A percentile compares a stretch with the other conserved stretches of the same genome.
Conservation (phyloP, 164 flowering plant species). For the Santalum album region DNA sequence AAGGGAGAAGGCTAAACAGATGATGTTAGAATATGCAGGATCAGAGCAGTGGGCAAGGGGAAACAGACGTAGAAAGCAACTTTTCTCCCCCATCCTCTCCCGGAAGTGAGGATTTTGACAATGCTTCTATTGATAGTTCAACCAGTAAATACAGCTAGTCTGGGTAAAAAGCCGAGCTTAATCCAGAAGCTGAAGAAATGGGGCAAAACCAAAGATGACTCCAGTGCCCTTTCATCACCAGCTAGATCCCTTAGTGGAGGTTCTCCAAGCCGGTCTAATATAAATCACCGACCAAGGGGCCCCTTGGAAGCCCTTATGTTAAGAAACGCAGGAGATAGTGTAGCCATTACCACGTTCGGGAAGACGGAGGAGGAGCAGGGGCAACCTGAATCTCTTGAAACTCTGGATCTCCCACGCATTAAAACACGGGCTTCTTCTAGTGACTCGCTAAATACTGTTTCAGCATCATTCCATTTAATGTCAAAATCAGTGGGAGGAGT, state of each 20-base stretch:
- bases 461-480: conserved; percentile 81
- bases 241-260: conserved; percentile 63
- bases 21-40: conserved; percentile 89
- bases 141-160: conserved; percentile 55
- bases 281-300: conserved; percentile 52
- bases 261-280: conserved; percentile 59
- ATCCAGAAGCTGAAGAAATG: conserved; percentile 90
- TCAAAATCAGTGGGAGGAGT: conserved; percentile 86
- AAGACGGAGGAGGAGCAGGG: conserved; percentile 36
- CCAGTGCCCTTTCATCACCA: conserved; percentile 64
- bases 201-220: conserved; percentile 85
- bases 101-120: conserved; percentile 92
- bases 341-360: conserved; percentile 84
- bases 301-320: conserved; percentile 85
- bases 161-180: conserved; percentile 68
- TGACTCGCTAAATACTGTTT: conserved; percentile 57
- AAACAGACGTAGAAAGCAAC: conserved; percentile 82
- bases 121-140: conserved; percentile 80
- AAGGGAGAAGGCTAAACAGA: conserved; percentile 76
- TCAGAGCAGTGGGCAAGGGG: conserved; percentile 95
- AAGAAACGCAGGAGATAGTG: conserved; percentile 76
- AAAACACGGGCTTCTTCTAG: conserved; percentile 37
- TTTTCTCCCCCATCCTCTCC: conserved; percentile 85
- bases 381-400: conserved; percentile 36
- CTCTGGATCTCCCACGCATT: conserved; percentile 45